Conservation (phyloP, 1,139 yeast genomes). For the Blastobotrys arbuscula region DNA sequence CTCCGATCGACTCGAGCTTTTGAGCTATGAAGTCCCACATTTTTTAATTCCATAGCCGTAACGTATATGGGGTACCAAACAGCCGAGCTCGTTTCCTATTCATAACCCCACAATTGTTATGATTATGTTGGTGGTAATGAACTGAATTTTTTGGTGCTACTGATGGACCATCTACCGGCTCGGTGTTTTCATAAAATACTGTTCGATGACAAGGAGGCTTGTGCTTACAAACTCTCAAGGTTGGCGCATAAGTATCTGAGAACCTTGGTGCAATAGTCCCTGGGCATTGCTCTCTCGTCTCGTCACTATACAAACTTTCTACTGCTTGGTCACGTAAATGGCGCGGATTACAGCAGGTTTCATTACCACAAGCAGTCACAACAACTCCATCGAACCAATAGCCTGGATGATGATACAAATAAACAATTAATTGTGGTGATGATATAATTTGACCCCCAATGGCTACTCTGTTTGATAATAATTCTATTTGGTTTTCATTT, state of each 20-base stretch:
- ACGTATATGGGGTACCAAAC: neutral
- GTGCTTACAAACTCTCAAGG: slow-evolving; percentile 2
- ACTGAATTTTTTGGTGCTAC: neutral
- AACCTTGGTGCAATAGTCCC: slow-evolving; percentile 3
- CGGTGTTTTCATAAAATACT: neutral
- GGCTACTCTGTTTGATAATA: neutral
- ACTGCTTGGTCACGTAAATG: neutral
- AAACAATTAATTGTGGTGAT: slow-evolving; percentile 1
- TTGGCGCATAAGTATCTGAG: slow-evolving; percentile 1
- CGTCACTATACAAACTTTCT: neutral
- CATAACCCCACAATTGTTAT: neutral
- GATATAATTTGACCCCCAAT: neutral
- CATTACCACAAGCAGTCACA: neutral
- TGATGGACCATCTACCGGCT: too few relatives aligned
- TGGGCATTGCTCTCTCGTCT: neutral
- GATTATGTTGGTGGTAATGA: neutral
- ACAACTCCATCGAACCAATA: slow-evolving; percentile 2
- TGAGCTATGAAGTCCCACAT: too few relatives aligned
- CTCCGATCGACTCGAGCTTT: too few relatives aligned
- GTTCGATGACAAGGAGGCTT: slow-evolving; percentile 6
- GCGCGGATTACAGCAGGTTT: neutral
- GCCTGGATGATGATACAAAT: slow-evolving; percentile 3
- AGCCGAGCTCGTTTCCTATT: neutral
- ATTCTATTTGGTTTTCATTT: neutral
- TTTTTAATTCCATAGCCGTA: neutral